A percentile compares a stretch with the other conserved stretches of the same genome.
Conservation (phyloP, 139 green algal species). For the Coccomyxa sp. region DNA sequence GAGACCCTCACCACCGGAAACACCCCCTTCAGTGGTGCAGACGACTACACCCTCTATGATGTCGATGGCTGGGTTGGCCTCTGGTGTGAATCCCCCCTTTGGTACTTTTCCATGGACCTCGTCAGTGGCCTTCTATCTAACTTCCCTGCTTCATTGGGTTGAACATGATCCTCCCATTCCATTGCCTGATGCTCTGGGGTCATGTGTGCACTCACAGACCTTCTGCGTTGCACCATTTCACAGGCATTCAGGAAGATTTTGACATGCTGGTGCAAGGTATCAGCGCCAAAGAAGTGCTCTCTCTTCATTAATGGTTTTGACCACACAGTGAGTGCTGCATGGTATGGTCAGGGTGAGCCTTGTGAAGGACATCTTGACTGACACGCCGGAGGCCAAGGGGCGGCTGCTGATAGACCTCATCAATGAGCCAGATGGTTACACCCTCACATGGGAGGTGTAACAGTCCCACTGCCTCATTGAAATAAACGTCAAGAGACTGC, state of each 20-base stretch:
- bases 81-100: background rate
- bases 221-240: no score
- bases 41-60: conserved; percentile 1
- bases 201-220: no score
- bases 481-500: no score
- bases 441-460: background rate
- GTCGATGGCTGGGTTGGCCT: background rate
- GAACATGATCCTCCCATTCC: no score
- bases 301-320: no score
- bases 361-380: background rate
- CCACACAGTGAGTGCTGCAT: no score
- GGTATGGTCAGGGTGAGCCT: background rate
- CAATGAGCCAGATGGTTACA: conserved; percentile 20
- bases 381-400: background rate
- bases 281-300: no score
- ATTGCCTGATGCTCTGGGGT: no score
- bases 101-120: no score
- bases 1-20: background rate
- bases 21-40: background rate
- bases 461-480: background rate
- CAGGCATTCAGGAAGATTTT: no score
- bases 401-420: conserved; percentile 21
- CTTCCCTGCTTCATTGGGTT: no score
- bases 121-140: background rate
- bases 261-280: no score